Percentiles rank a stretch among this genome's conserved stretches.
Conservation (phyloP, 768 basidiomycete genomes). For the Astraeus odoratus region DNA sequence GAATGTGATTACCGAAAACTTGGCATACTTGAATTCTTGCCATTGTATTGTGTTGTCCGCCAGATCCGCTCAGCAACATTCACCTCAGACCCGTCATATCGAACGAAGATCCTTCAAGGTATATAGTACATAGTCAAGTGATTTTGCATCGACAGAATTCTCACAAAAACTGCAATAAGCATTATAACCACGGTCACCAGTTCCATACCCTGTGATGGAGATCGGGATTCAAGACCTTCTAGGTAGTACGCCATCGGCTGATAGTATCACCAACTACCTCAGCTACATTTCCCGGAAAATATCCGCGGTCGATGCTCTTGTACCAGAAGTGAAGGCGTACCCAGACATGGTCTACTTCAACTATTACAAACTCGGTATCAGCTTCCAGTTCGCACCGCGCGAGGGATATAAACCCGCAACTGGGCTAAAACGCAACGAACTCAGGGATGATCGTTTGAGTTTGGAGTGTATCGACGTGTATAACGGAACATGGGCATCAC, state of each 20-base stretch:
- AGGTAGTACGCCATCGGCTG: slow-evolving; percentile 45
- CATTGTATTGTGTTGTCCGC: no score
- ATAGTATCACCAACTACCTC: slow-evolving; percentile 38
- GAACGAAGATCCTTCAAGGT: no score
- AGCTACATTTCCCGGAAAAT: slow-evolving; percentile 26
- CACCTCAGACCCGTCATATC: no score
- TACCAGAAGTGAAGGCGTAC: slow-evolving; percentile 70
- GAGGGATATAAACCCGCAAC: slow-evolving; percentile 54
- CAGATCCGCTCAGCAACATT: no score
- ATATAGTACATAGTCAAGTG: no score
- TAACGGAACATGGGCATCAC: slow-evolving; percentile 42
- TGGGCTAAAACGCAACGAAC: slow-evolving; percentile 37
- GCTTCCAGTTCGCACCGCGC: slow-evolving; percentile 66
- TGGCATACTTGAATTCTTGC: no score
- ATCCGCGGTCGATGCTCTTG: slow-evolving; percentile 13
- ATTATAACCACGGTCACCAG: neutral
- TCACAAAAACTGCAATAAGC: neutral
- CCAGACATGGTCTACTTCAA: slow-evolving; percentile 84
- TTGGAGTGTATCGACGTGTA: slow-evolving; percentile 81
- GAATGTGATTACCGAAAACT: no score
- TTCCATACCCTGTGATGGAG: slow-evolving; percentile 8
- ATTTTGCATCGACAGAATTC: no score
- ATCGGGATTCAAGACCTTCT: slow-evolving; percentile 34
- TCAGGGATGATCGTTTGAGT: slow-evolving; percentile 43
- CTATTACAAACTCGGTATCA: slow-evolving; percentile 73